Evolutionary conservation across 1,284 basidiomycete genomes (phyloP), one percentile per base, ranked within the genome.

Genomic region (Microstroma glucosiphilum): DNA sequence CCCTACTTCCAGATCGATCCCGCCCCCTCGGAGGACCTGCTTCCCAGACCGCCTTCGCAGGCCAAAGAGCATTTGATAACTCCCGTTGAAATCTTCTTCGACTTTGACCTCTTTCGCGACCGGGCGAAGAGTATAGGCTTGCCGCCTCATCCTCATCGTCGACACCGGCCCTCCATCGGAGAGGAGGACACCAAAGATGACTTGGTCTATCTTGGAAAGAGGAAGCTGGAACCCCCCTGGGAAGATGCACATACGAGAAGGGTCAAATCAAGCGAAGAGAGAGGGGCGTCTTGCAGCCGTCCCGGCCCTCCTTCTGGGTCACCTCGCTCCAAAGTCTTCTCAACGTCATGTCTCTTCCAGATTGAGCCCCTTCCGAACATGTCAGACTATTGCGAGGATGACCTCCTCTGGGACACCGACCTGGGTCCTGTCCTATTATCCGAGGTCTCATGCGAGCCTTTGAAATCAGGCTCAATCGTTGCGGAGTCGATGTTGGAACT

Each of bases 341-440:
- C 51, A 15, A 54, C 51, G 13, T 19, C 51, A 6, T 54, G 51
- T 13, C 51, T 54, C 51, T 54, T 54, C 21, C 51, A 25, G 21
- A 3, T 54, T 21, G 51, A 54, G 15, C 21, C 21, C 15, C 43
- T n/a, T 17, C 43, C 12, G 43, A 6, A 17, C 15, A 21, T 17
- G 43, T 12, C 21, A 17, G 21, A 4, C 43, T 17, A 12, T 21
- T 4, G 17, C 43, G 21, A 48, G 12, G 43, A 48, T 48, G 6
- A 17, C 3, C 4, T 48, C 21, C 43, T 37, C 30, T 37, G 4
- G 9, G 30, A 37, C 30, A 37, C 15, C 4, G 43, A 48, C 12
- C 6, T 48, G 43, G 43, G 43, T 21, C 43, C 17, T 12, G 43
- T 48, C 43, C 6, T 48, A 48, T 21, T 48, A 17, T 48, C 43